These are phyloP conservation scores for Anisodus tanguticus DNA, from an alignment of 257 asterid genomes.

Conservation along the genomic window DNA sequence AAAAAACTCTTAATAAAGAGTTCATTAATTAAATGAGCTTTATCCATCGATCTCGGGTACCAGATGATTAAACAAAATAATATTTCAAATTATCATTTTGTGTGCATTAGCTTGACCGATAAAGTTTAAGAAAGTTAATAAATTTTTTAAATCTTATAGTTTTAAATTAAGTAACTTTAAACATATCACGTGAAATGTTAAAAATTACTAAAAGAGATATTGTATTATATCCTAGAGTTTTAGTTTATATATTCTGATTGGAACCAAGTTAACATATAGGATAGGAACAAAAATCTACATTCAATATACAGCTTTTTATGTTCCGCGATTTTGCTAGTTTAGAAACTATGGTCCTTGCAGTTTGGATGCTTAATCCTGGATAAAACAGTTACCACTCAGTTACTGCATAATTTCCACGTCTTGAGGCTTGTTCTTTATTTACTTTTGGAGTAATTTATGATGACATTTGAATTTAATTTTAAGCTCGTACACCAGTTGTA, in stretches of 20 bases:
- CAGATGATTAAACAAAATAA: too few species aligned
- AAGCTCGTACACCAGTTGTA: neutral
- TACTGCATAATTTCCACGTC: slow-evolving; percentile 13
- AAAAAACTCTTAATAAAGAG: too few species aligned
- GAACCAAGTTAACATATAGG: neutral
- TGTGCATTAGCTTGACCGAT: too few species aligned
- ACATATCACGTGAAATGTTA: too few species aligned
- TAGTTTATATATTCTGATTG: neutral
- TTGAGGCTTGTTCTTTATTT: slow-evolving; percentile 14
- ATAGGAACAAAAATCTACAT: neutral
- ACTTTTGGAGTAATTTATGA: neutral
- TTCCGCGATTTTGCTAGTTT: neutral
- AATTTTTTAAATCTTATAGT: too few species aligned
- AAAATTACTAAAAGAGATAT: neutral
- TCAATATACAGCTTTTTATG: neutral
- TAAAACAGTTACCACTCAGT: neutral
- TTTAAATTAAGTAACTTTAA: too few species aligned
- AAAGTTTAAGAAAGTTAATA: too few species aligned
- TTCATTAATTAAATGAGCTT: too few species aligned
- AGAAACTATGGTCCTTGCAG: slow-evolving; percentile 16
- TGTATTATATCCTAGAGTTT: neutral
- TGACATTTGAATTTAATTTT: slow-evolving; percentile 5
- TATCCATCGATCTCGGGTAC: too few species aligned
- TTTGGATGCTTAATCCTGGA: slow-evolving; percentile 2
- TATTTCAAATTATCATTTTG: too few species aligned